A percentile compares a stretch with the other conserved stretches of the same genome.
Conservation (phyloP, 208 protist species). For the Leishmania martiniquensis region DNA sequence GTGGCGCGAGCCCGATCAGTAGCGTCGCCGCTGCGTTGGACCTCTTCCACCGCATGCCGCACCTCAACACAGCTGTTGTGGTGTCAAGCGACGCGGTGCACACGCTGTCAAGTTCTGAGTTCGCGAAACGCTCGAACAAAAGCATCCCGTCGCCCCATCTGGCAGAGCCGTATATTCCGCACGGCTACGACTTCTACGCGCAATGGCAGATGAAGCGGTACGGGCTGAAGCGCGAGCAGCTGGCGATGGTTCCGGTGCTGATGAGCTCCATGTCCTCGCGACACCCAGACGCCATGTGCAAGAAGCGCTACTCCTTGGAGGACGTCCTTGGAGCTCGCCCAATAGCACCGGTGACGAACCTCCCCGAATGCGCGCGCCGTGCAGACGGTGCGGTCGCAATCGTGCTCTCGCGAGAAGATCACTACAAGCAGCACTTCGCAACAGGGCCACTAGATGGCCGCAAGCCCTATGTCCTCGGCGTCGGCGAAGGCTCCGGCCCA, state of each 20-base stretch:
- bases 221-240: slow-evolving; percentile 67
- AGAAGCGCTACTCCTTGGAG: slow-evolving; percentile 43
- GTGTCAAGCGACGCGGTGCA: slow-evolving; percentile 70
- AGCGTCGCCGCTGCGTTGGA: slow-evolving; percentile 46
- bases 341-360: slow-evolving; percentile 57
- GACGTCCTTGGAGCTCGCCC: slow-evolving; percentile 44
- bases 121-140: slow-evolving; percentile 43
- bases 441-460: slow-evolving; percentile 1
- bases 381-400: slow-evolving; percentile 70
- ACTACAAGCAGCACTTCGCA: slow-evolving; percentile 42
- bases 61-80: slow-evolving; percentile 48
- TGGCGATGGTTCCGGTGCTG: slow-evolving; percentile 77
- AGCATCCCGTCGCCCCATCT: slow-evolving; percentile 47
- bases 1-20: slow-evolving; percentile 71
- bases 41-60: slow-evolving; percentile 44
- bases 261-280: slow-evolving; percentile 66
- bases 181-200: slow-evolving; percentile 77
- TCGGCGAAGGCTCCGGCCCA: slow-evolving; percentile 67
- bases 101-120: slow-evolving; percentile 40
- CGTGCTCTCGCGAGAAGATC: slow-evolving; percentile 52
- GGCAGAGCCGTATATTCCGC: slow-evolving; percentile 53
- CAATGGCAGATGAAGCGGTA: slow-evolving; percentile 77
- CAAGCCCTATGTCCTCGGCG: slow-evolving; percentile 46
- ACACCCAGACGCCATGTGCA: slow-evolving; percentile 73
- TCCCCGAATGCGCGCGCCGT: slow-evolving; percentile 70